Percentiles rank a stretch among this genome's conserved stretches.
Evolutionary conservation across 306 rosid species (phyloP).

Genomic region (Malus domestica): DNA sequence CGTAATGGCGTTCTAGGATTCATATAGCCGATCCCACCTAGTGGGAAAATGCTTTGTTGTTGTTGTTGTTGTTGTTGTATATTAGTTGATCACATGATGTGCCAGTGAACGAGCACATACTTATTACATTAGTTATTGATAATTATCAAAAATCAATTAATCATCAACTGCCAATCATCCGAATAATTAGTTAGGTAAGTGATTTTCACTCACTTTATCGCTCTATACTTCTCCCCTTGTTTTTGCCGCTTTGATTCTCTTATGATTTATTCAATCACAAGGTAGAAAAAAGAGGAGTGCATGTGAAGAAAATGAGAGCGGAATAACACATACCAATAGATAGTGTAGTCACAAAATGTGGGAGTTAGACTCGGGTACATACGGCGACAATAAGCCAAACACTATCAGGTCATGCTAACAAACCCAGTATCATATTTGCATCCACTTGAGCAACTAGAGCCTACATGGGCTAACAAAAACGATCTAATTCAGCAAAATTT

Average conservation of each 20-base stretch:
- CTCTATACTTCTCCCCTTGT: too few relatives aligned
- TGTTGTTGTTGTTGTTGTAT: too few relatives aligned
- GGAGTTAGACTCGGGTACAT: background rate
- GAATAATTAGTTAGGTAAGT: background rate
- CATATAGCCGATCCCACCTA: too few relatives aligned
- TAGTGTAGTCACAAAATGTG: background rate
- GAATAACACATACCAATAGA: background rate
- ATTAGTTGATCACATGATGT: too few relatives aligned
- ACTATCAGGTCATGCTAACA: conserved; percentile 1
- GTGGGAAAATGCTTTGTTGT: too few relatives aligned
- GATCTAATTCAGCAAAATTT: background rate
- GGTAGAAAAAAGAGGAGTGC: too few relatives aligned
- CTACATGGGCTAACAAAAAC: conserved; percentile 1
- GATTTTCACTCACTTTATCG: background rate
- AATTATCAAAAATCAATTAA: too few relatives aligned
- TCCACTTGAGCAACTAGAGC: background rate
- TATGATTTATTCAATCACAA: too few relatives aligned
- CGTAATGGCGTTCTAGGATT: too few relatives aligned
- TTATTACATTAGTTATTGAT: background rate
- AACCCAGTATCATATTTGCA: background rate
- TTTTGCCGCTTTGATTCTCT: too few relatives aligned
- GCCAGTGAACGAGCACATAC: too few relatives aligned
- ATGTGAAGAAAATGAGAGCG: too few relatives aligned
- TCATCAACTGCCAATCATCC: background rate
- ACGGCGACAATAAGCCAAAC: background rate